phyloP scores from a whole-genome alignment of 352 stramenopile genomes.

The Phytophthora pisi region DNA sequence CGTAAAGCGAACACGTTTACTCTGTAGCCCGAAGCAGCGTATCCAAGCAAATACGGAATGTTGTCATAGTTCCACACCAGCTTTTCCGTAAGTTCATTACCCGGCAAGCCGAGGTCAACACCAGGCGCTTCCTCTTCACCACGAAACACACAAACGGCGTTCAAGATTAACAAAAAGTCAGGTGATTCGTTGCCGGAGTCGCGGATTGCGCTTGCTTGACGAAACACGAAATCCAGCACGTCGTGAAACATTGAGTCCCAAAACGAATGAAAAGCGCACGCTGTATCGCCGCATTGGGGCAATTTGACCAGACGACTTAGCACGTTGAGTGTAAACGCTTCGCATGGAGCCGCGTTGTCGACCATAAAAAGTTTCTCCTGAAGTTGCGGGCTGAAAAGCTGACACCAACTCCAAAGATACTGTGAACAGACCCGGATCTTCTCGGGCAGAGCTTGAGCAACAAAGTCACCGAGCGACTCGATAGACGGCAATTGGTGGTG shows the following conservation, averaged over 20 bases:
- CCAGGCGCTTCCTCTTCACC: constrained; percentile 9
- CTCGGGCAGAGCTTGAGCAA: constrained; percentile 4
- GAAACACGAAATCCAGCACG: constrained; percentile 4
- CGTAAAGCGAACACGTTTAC: constrained; percentile 9
- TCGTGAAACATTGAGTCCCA: constrained; percentile 3
- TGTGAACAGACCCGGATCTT: not conserved
- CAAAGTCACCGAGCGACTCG: not conserved
- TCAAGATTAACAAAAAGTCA: constrained; percentile 13
- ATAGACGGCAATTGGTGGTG: not conserved
- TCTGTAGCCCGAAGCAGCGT: constrained; percentile 13
- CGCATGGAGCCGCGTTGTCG: not conserved
- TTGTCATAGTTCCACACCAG: constrained; percentile 3
- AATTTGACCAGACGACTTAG: not conserved
- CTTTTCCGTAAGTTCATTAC: not conserved
- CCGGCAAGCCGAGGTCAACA: not conserved
- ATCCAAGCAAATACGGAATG: constrained; percentile 19
- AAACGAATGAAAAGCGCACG: not conserved
- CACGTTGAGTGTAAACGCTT: not conserved
- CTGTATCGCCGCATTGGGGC: not conserved
- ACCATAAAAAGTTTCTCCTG: constrained; percentile 3
- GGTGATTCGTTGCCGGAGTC: constrained; percentile 1
- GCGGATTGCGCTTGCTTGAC: not conserved
- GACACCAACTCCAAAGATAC: not conserved
- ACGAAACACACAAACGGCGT: constrained; percentile 6
- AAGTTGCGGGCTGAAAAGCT: not conserved